Percentiles rank a stretch among this genome's conserved stretches.
phyloP scores from a whole-genome alignment of 2,329 filamentous ascomycete genomes.

The Xylariaceae sp. region DNA sequence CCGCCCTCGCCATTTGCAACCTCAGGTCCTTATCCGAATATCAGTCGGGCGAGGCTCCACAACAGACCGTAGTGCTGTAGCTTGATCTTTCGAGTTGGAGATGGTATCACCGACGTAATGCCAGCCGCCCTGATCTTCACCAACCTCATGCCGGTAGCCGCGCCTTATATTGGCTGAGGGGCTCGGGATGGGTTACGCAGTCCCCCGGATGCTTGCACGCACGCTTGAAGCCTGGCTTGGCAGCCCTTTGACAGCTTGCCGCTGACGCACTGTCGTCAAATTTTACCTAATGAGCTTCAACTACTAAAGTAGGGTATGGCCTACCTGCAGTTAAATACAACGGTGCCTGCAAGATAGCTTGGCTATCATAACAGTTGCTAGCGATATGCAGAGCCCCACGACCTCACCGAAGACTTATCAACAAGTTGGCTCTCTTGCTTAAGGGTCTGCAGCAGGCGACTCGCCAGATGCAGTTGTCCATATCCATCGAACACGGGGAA shows the following conservation, averaged over 20 bases:
- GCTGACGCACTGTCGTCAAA: conserved; percentile 3
- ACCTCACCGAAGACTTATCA: neutral
- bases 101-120: conserved; percentile 7
- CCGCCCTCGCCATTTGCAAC: conserved; percentile 1
- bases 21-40: conserved; percentile 12
- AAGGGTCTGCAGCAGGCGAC: conserved; percentile 2
- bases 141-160: conserved; percentile 7
- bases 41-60: conserved; percentile 9
- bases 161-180: conserved; percentile 7
- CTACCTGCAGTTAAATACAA: conserved; percentile 6
- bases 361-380: conserved; percentile 3
- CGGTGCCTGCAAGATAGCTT: conserved; percentile 1
- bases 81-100: conserved; percentile 8
- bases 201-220: conserved; percentile 6
- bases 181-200: conserved; percentile 10
- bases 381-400: neutral
- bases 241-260: conserved; percentile 8
- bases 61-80: conserved; percentile 3
- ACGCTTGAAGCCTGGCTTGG: conserved; percentile 6
- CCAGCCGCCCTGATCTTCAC: conserved; percentile 3
- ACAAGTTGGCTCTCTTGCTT: conserved; percentile 1
- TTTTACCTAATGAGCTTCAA: neutral
- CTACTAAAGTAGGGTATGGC: conserved; percentile 11
- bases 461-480: conserved; percentile 13
- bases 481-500: neutral